Conservation (phyloP, 2,329 filamentous ascomycete genomes). For the Arthrinium phaeospermum region DNA sequence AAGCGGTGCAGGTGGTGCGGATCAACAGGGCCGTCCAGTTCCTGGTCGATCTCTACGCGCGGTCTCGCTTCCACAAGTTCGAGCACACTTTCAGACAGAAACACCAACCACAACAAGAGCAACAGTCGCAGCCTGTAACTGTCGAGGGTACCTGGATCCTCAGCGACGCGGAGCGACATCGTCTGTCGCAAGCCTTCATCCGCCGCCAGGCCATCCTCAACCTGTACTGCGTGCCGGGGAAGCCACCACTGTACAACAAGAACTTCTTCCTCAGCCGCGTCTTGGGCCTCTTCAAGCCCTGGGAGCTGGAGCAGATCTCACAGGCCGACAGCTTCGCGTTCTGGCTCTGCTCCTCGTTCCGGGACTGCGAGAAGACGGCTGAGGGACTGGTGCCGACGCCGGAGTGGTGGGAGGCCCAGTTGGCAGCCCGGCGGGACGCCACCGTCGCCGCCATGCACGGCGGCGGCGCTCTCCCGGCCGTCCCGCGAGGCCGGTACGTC, state of each 20-base stretch:
- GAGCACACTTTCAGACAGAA: too few relatives aligned
- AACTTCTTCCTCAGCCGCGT: neutral
- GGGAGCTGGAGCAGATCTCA: slow-evolving; percentile 16
- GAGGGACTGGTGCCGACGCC: neutral
- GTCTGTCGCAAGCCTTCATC: slow-evolving; percentile 10
- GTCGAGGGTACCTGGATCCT: neutral
- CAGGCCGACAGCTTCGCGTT: slow-evolving; percentile 2
- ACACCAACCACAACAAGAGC: too few relatives aligned
- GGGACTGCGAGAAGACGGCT: neutral
- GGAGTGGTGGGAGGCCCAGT: neutral
- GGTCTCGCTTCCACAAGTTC: neutral
- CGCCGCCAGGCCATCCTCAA: slow-evolving; percentile 10
- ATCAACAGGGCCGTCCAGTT: neutral
- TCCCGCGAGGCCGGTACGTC: neutral
- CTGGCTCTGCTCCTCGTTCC: neutral
- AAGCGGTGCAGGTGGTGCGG: neutral
- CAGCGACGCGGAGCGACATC: neutral
- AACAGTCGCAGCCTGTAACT: neutral
- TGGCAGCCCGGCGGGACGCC: too few relatives aligned
- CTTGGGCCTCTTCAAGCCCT: slow-evolving; percentile 6
- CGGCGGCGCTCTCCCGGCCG: neutral
- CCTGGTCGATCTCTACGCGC: neutral
- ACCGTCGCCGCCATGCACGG: too few relatives aligned
- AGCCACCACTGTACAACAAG: neutral
- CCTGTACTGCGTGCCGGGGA: neutral